A percentile compares a stretch with the other conserved stretches of the same genome.
Conservation (phyloP, 495 filamentous ascomycete genomes). For the Neurospora sp. region DNA sequence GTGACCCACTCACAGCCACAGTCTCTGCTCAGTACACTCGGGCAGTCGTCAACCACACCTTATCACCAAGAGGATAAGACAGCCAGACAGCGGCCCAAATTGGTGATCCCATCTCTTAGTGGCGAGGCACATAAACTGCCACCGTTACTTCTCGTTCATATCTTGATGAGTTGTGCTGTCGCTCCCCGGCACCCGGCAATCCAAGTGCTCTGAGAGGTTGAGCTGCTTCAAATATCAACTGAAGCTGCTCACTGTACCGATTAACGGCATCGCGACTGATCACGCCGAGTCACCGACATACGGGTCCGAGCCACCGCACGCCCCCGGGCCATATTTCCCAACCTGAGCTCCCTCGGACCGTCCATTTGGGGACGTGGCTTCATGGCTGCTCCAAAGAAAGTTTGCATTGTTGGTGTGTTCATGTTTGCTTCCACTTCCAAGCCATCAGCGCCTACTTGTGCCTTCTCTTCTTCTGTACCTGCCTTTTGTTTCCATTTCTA, state of each 20-base stretch:
- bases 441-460: neutral
- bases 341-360: neutral
- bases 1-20: neutral
- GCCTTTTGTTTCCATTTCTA: neutral
- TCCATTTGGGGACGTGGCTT: neutral
- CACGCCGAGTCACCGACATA: neutral
- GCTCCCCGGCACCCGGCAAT: no score
- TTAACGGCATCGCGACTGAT: neutral
- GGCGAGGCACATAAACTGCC: neutral
- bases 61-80: neutral
- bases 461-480: neutral
- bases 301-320: neutral
- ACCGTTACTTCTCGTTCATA: no score
- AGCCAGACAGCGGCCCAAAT: neutral
- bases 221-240: neutral
- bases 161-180: no score
- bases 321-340: neutral
- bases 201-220: neutral
- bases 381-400: conserved; percentile 36
- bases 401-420: conserved; percentile 57
- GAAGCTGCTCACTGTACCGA: neutral
- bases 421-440: neutral
- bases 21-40: neutral
- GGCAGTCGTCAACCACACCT: neutral
- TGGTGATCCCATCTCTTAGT: neutral